phyloP scores from a whole-genome alignment of 768 basidiomycete species.

The Lyophyllum decastes region DNA sequence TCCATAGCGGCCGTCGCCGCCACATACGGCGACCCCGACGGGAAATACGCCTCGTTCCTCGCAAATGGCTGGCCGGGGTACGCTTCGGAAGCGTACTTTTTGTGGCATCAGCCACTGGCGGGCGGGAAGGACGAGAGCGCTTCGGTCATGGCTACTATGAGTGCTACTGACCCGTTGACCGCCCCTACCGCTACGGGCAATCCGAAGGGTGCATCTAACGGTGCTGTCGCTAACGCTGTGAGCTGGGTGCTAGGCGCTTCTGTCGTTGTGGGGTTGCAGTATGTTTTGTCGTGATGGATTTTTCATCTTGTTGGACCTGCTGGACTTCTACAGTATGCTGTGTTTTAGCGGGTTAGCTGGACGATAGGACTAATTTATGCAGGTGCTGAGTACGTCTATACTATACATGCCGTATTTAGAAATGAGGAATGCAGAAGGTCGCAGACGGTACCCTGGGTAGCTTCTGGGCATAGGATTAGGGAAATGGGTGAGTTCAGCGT shows the following conservation, averaged over 20 bases:
- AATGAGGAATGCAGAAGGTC: background rate
- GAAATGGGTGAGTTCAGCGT: too few relatives aligned
- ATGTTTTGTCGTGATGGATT: background rate
- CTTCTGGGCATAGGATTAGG: too few relatives aligned
- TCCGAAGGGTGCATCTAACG: background rate
- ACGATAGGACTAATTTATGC: background rate
- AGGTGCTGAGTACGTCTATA: too few relatives aligned
- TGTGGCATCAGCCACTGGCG: constrained; percentile 58
- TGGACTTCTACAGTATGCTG: background rate
- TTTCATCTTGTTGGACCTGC: background rate
- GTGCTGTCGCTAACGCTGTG: background rate
- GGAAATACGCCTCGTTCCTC: constrained; percentile 54
- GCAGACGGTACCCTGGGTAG: too few relatives aligned
- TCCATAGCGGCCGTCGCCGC: constrained; percentile 57
- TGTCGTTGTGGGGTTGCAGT: background rate
- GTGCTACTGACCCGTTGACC: background rate
- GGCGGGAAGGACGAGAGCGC: constrained; percentile 23
- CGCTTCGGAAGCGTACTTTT: constrained; percentile 45
- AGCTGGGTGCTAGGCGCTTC: background rate
- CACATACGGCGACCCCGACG: constrained; percentile 61
- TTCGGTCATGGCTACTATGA: background rate
- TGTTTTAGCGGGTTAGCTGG: background rate
- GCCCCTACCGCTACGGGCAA: background rate
- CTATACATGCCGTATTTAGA: background rate
- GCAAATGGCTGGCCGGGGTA: constrained; percentile 37